phyloP scores from a whole-genome alignment of 2,329 filamentous ascomycete species.

The Trichoderma guizhouense region DNA sequence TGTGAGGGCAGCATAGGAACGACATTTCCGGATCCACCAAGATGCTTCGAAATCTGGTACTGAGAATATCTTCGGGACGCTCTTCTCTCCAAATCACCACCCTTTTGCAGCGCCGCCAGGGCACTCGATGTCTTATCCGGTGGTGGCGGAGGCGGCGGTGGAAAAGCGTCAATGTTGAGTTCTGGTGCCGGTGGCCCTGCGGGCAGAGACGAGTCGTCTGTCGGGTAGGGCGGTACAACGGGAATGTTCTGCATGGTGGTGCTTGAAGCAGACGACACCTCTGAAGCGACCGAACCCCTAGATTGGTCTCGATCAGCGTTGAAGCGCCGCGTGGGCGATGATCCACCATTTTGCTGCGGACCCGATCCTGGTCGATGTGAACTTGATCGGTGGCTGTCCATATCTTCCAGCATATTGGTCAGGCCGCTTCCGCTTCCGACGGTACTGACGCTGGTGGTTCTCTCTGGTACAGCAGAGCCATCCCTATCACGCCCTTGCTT shows the following conservation, averaged over 20 bases:
- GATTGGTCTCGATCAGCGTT: conserved; percentile 51
- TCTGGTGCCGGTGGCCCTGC: conserved; percentile 39
- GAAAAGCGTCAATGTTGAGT: conserved; percentile 63
- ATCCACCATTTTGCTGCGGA: conserved; percentile 30
- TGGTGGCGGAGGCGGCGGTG: conserved; percentile 66
- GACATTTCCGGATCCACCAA: conserved; percentile 75
- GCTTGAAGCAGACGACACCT: conserved; percentile 69
- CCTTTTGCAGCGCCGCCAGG: conserved; percentile 82
- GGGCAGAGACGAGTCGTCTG: conserved; percentile 53
- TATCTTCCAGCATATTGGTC: conserved; percentile 58
- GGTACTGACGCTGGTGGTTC: conserved; percentile 58
- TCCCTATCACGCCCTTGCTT: conserved; percentile 56
- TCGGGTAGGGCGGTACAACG: conserved; percentile 68
- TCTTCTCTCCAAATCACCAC: conserved; percentile 85
- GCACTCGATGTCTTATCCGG: conserved; percentile 81
- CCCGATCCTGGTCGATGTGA: conserved; percentile 32
- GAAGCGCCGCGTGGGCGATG: conserved; percentile 48
- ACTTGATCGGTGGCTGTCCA: conserved; percentile 50
- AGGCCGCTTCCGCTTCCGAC: conserved; percentile 53
- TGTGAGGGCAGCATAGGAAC: conserved; percentile 85
- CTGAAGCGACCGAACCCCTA: conserved; percentile 48
- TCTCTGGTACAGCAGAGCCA: conserved; percentile 37
- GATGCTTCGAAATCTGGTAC: conserved; percentile 93
- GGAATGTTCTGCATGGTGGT: conserved; percentile 73
- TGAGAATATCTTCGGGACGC: conserved; percentile 92